Evolutionary conservation across 2,329 filamentous ascomycete species (phyloP), one percentile per base, ranked within the genome.

Genomic region (Talaromyces islandicus): DNA sequence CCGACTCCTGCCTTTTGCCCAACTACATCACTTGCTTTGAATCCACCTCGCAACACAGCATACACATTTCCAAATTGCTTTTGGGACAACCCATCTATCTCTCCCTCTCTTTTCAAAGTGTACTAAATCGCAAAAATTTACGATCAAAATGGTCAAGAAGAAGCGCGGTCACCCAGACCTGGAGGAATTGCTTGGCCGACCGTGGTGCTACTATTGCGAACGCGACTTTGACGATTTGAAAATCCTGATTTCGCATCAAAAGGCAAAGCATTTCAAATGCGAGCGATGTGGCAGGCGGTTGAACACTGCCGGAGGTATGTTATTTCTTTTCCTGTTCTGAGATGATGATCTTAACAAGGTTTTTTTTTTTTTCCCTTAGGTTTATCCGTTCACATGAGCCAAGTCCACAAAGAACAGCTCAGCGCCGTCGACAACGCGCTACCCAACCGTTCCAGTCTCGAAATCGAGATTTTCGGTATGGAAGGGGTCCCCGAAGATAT

Each of bases 131-230:
- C 19, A 25, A 43, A 43, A 48, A 46, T 46, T 4, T 17, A 21
- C 6, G 5, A n/a, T 57, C 54, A 46, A 48, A 54, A 60, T 61
- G 59, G 59, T 56, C 19, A 96, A 96, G 80, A 95, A 94, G 81
- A 93, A 91, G 85, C 89, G 91, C 75, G 86, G 87, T 66, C 88
- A 91, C 71, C 90, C 91, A 64, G 87, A 92, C 69, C 81, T 97
- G 67, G 90, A 97, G 79, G 92, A 97, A 78, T 82, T 96, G 67
- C 85, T 99, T 64, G 80, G 82, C 66, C 88, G 92, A 60, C 89
- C 93, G 55, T 97, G 92, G 92, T 99, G 94, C 80, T 99, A 96
- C 79, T 99, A 99, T 81, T 99, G 94, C 88, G 94, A 99, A 78
- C 90, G 93, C 79, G 93, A 97, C 78, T 99, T 97, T 73, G 92